These are phyloP conservation scores for Candida qinlingensis DNA, from an alignment of 805 yeast species.

Conservation along the genomic window DNA sequence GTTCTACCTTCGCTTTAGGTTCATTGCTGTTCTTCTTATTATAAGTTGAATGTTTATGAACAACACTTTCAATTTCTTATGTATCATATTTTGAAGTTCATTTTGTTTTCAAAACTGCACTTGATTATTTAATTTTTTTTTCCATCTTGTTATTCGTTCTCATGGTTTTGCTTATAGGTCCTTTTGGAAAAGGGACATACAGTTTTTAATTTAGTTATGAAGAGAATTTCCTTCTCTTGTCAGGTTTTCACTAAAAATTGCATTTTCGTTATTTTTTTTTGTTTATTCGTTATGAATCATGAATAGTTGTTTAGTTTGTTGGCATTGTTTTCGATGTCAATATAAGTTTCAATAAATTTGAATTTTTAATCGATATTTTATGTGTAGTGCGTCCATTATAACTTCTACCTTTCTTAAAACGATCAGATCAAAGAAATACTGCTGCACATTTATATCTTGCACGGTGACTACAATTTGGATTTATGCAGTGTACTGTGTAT, in stretches of 20 bases:
- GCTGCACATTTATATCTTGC: too few species aligned
- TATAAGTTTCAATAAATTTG: background rate
- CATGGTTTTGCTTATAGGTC: background rate
- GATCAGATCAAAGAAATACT: too few species aligned
- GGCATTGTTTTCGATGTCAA: constrained; percentile 1
- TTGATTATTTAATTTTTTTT: background rate
- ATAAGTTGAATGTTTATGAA: constrained; percentile 12
- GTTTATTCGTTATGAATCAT: background rate
- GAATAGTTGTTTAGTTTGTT: background rate
- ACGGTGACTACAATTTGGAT: too few species aligned
- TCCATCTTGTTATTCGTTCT: background rate
- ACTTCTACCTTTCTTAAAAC: too few species aligned
- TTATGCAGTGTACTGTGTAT: too few species aligned
- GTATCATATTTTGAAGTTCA: background rate
- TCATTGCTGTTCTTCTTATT: constrained; percentile 26
- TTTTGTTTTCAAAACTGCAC: background rate
- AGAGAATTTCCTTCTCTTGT: too few species aligned
- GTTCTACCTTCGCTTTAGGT: constrained; percentile 25
- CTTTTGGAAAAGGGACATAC: background rate
- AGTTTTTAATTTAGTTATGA: background rate
- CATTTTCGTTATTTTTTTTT: background rate
- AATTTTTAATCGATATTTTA: background rate
- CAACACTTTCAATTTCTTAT: background rate
- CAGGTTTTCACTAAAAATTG: constrained; percentile 2
- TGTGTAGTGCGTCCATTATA: too few species aligned